Evolutionary conservation across 352 stramenopile genomes (phyloP).

Genomic region (Sclerospora graminicola): DNA sequence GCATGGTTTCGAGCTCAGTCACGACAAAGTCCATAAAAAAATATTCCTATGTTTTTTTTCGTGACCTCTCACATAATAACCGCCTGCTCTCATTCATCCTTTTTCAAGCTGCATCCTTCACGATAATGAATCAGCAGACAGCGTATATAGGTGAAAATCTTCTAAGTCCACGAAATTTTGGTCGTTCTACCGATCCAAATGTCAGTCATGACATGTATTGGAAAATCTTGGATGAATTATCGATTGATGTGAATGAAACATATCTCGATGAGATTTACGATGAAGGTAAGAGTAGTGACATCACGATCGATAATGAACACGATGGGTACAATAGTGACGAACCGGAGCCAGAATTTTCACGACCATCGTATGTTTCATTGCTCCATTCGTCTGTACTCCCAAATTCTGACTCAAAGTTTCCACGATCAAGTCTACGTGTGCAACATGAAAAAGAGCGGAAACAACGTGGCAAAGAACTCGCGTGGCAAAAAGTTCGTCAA

Average conservation of each 20-base stretch:
- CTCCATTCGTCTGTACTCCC: too few species aligned
- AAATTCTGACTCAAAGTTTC: neutral
- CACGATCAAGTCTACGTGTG: conserved; percentile 35
- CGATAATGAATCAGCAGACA: neutral
- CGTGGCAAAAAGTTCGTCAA: conserved; percentile 23
- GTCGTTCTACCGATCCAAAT: conserved; percentile 1
- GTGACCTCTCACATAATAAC: too few species aligned
- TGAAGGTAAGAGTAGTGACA: conserved; percentile 19
- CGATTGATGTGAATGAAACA: conserved; percentile 41
- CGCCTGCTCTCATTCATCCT: too few species aligned
- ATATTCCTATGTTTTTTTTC: too few species aligned
- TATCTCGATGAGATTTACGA: conserved; percentile 57
- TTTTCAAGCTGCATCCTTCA: too few species aligned
- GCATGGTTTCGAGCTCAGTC: too few species aligned
- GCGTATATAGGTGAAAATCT: conserved; percentile 1
- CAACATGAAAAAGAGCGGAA: neutral
- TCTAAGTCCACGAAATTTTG: neutral
- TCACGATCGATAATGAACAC: conserved; percentile 25
- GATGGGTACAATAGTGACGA: too few species aligned
- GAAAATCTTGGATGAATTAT: conserved; percentile 38
- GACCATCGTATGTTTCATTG: too few species aligned
- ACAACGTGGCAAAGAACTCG: conserved; percentile 13
- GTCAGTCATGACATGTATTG: conserved; percentile 36
- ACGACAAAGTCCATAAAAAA: too few species aligned
- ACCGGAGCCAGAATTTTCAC: too few species aligned